Percentiles rank a stretch among this genome's conserved stretches.
Evolutionary conservation across 768 basidiomycete species (phyloP).

Genomic region (Botryobasidium botryosum): DNA sequence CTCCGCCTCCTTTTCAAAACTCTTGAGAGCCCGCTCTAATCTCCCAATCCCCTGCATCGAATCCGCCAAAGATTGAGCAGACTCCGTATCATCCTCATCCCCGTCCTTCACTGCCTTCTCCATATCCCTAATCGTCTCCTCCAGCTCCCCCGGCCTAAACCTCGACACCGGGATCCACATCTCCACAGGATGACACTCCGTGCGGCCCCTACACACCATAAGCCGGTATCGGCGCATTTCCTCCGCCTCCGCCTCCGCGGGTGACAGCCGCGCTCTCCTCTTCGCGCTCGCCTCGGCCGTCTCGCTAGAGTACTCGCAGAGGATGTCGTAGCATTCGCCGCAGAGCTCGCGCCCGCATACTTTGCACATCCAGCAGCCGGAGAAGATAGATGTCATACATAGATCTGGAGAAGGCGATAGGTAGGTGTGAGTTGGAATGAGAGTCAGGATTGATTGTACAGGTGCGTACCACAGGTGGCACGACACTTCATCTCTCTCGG

Average conservation of each 20-base stretch:
- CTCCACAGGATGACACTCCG: constrained; percentile 43
- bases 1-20: too few species aligned
- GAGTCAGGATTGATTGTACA: background rate
- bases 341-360: constrained; percentile 83
- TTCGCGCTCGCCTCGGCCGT: constrained; percentile 41
- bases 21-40: too few species aligned
- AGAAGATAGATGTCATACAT: constrained; percentile 87
- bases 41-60: too few species aligned
- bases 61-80: too few species aligned
- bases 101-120: constrained; percentile 29
- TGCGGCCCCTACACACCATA: constrained; percentile 7
- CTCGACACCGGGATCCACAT: constrained; percentile 72
- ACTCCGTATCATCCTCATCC: too few species aligned
- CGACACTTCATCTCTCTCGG: constrained; percentile 69
- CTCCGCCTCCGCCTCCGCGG: constrained; percentile 55
- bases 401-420: constrained; percentile 39
- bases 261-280: constrained; percentile 33
- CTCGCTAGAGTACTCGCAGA: constrained; percentile 34
- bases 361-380: constrained; percentile 81
- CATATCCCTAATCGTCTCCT: constrained; percentile 52
- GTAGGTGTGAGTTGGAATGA: background rate
- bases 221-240: constrained; percentile 17
- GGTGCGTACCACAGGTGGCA: constrained; percentile 59
- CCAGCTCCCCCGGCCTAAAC: constrained; percentile 48
- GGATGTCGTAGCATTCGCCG: constrained; percentile 61